Conservation (phyloP, 2,329 filamentous ascomycete genomes). For the Huntiella moniliformis region DNA sequence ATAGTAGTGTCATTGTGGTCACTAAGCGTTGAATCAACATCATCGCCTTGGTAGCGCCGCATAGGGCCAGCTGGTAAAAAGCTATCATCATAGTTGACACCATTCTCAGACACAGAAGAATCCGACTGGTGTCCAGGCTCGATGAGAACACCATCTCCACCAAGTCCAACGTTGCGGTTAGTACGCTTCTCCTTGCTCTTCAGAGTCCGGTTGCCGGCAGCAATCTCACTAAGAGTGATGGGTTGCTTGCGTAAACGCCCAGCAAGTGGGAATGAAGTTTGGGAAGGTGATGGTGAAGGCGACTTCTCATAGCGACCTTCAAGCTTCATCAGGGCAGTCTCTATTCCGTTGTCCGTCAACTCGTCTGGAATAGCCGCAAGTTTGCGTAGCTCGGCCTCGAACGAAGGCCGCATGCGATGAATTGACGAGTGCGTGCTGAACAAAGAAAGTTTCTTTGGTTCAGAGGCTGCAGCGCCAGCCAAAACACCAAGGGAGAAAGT, state of each 20-base stretch:
- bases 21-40: conserved; percentile 25
- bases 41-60: conserved; percentile 1
- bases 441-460: conserved; percentile 27
- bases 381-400: conserved; percentile 73
- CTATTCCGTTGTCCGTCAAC: conserved; percentile 56
- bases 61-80: conserved; percentile 18
- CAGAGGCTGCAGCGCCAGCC: conserved; percentile 18
- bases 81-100: conserved; percentile 6
- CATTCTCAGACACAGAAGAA: conserved; percentile 1
- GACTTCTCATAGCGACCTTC: conserved; percentile 61
- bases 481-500: conserved; percentile 38
- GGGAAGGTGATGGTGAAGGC: neutral
- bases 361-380: conserved; percentile 80
- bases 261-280: neutral
- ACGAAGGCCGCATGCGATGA: conserved; percentile 51
- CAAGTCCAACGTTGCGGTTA: conserved; percentile 23
- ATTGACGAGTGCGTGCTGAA: conserved; percentile 45
- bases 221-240: conserved; percentile 9
- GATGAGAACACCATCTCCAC: conserved; percentile 22
- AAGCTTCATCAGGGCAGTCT: conserved; percentile 79
- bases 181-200: conserved; percentile 27
- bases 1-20: conserved; percentile 55
- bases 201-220: conserved; percentile 20
- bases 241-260: conserved; percentile 8
- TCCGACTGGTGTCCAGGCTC: conserved; percentile 13